A percentile compares a stretch with the other conserved stretches of the same genome.
Conservation (phyloP, 2,329 filamentous ascomycete genomes). For the Herpomyces periplanetae region DNA sequence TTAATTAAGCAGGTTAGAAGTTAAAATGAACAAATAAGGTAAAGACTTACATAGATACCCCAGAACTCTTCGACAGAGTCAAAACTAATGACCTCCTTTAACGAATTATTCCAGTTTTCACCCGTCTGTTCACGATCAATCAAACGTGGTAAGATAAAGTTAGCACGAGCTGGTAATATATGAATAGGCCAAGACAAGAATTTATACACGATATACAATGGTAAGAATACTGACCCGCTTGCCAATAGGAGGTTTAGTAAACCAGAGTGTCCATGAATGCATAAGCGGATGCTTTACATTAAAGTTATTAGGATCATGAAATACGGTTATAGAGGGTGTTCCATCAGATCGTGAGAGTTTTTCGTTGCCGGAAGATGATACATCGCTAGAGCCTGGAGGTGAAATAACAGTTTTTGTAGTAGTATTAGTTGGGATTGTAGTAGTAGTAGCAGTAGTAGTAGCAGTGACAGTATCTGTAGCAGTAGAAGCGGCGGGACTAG, state of each 20-base stretch:
- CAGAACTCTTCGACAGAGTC: slow-evolving; percentile 98
- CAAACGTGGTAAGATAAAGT: slow-evolving; percentile 5
- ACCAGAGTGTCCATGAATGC: slow-evolving; percentile 96
- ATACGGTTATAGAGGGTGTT: slow-evolving; percentile 44
- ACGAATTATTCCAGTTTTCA: slow-evolving; percentile 89
- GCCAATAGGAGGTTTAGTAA: slow-evolving; percentile 83
- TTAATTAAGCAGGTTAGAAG: slow-evolving; percentile 2
- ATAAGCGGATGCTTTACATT: slow-evolving; percentile 95
- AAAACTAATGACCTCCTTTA: slow-evolving; percentile 96
- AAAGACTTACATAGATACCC: slow-evolving; percentile 60
- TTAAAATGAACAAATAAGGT: slow-evolving; percentile 1
- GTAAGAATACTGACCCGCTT: too few species aligned
- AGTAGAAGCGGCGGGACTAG: slow-evolving; percentile 1
- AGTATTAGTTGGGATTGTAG: slow-evolving; percentile 1
- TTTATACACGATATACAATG: too few species aligned
- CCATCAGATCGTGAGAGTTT: slow-evolving; percentile 6
- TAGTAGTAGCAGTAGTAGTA: slow-evolving; percentile 1
- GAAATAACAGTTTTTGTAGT: slow-evolving; percentile 1
- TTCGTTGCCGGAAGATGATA: slow-evolving; percentile 8
- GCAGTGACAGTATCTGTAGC: slow-evolving; percentile 1
- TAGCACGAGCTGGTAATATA: slow-evolving; percentile 4
- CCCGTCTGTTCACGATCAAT: slow-evolving; percentile 17
- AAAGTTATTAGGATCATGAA: slow-evolving; percentile 95
- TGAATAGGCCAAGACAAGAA: slow-evolving; percentile 2
- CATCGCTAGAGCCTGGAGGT: slow-evolving; percentile 5